These are phyloP conservation scores for Turnera subulata DNA, from an alignment of 345 rosid species.

Conservation along the genomic window DNA sequence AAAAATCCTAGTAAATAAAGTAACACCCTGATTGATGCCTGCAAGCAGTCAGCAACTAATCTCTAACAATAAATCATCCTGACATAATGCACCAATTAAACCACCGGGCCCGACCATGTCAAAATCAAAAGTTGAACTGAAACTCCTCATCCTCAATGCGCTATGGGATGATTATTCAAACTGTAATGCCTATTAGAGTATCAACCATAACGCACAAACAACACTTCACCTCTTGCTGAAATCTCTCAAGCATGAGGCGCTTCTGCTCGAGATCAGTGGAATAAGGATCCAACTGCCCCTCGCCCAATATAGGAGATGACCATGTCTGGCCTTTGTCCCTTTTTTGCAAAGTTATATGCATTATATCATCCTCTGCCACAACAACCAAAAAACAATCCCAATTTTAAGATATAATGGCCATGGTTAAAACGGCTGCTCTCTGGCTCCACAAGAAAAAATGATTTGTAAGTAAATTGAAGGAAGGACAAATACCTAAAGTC, in stretches of 20 bases:
- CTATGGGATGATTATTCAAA: not conserved
- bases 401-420: not conserved
- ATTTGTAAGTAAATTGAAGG: not conserved
- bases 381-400: not conserved
- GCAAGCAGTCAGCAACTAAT: no score
- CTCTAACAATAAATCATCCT: no score
- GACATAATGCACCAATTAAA: no score
- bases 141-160: no score
- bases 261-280: constrained; percentile 75
- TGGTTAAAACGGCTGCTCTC: not conserved
- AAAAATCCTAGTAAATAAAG: no score
- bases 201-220: no score
- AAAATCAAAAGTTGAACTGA: no score
- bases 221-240: constrained; percentile 79
- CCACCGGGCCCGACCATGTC: no score
- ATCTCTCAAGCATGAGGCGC: constrained; percentile 92
- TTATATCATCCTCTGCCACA: constrained; percentile 63
- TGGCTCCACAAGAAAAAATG: not conserved
- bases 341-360: constrained; percentile 84
- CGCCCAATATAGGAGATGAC: constrained; percentile 76
- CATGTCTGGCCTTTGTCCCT: constrained; percentile 93
- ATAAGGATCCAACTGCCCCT: constrained; percentile 72
- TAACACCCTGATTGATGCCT: no score
- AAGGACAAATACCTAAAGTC: constrained; percentile 58
- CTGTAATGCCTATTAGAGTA: not conserved